A percentile compares a stretch with the other conserved stretches of the same genome.
Conservation (phyloP, 345 rosid species). For the Alliaria petiolata region DNA sequence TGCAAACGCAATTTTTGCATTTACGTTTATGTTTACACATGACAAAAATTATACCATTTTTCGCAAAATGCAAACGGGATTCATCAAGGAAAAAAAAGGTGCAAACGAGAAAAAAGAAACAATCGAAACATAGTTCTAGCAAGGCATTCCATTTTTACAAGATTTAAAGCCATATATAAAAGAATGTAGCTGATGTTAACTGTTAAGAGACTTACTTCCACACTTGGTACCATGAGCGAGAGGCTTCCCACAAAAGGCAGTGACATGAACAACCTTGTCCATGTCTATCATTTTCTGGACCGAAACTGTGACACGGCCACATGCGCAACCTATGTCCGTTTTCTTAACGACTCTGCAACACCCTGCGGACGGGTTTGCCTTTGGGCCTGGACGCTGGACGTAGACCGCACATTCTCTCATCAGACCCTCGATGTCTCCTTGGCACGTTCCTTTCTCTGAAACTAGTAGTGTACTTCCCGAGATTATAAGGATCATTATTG, state of each 20-base stretch:
- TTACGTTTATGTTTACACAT: no score
- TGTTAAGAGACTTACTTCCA: constrained; percentile 25
- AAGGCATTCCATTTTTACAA: not conserved
- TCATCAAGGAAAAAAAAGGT: no score
- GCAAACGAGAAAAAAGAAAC: not conserved
- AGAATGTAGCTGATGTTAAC: not conserved
- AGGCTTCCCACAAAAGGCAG: constrained; percentile 37
- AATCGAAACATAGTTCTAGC: no score
- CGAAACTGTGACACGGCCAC: constrained; percentile 21
- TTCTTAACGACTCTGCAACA: constrained; percentile 29
- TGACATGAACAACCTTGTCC: constrained; percentile 33
- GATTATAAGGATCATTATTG: constrained; percentile 21
- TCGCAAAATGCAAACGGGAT: not conserved
- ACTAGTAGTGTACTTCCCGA: constrained; percentile 20
- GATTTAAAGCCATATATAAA: not conserved
- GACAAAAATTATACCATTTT: no score
- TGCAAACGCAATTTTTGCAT: not conserved
- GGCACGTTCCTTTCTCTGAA: constrained; percentile 26
- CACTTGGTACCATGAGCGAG: constrained; percentile 34
- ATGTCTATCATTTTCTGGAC: constrained; percentile 31
- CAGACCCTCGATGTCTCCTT: constrained; percentile 34
- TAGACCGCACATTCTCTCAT: constrained; percentile 35
- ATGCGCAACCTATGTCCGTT: constrained; percentile 29
- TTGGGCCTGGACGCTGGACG: constrained; percentile 34
- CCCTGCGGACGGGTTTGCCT: constrained; percentile 26